Base-by-base conservation (phyloP, 805 yeast genomes). In the Metschnikowia lochheadii region DNA sequence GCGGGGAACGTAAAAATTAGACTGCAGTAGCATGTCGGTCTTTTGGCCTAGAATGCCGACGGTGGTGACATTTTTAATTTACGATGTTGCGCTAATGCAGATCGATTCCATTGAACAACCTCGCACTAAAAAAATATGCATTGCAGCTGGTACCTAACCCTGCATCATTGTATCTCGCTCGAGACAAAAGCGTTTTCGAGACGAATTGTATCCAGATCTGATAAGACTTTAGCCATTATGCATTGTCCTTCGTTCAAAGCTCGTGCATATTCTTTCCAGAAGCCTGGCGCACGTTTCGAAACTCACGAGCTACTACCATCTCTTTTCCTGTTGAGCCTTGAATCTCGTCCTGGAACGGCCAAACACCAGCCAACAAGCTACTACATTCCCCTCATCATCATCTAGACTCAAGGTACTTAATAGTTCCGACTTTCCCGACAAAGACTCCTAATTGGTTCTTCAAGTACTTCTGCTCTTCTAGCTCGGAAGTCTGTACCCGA, bases 71-170 rank as follows among this genome's bases (percentile, higher is more conserved):
- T 18, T 41, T 32, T 32, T 41, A 14, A 3, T 14, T 10, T 32
- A 42, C 45, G 45, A 42, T 33, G 18, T 32, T 42, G 45, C 45
- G 45, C 45, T 42, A 32, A 42, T 42, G 38, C 45, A 42, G 45
- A 42, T 33, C 38, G 38, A 20, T 42, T 42, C 38, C 11, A 20
- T 14, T 21, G 44, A 18, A 41, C 23, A 42, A 18, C 34, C 21
- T 42, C 38, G 45, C 45, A 42, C 45, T 42, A 33, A 42, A 42
- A 42, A 42, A 42, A 6, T 21, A n/a, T 42, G 45, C 45, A 42
- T 42, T 42, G 38, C 43, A 40, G 43, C 43, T 33, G 20, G 38
- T 21, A 31, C 45, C 10, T 33, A 21, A 42, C 45, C 45, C 45
- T 42, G 45, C 45, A 42, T 32, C 31, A 33, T 33, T 42, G 20